phyloP scores from a whole-genome alignment of 2,329 filamentous ascomycete species.

The Monosporascus sp. region DNA sequence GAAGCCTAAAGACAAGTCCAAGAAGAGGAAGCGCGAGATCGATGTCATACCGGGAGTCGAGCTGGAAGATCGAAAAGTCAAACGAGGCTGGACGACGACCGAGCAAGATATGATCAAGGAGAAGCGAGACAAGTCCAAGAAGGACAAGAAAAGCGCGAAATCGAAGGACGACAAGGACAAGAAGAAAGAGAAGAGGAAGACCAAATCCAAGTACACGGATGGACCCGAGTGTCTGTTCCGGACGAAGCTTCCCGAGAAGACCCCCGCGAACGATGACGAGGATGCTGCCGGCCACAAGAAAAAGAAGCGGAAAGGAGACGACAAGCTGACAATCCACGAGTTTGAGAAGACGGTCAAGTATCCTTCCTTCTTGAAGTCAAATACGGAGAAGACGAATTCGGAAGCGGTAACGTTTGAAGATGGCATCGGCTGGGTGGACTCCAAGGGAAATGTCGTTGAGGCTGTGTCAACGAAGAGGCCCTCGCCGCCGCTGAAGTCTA shows the following conservation, averaged over 20 bases:
- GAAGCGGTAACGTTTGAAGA: constrained; percentile 67
- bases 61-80: constrained; percentile 73
- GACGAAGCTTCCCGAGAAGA: constrained; percentile 59
- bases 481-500: constrained; percentile 19
- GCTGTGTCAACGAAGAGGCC: constrained; percentile 36
- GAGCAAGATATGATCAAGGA: constrained; percentile 43
- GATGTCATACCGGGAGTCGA: constrained; percentile 61
- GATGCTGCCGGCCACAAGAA: constrained; percentile 45
- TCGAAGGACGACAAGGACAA: constrained; percentile 45
- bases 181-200: constrained; percentile 48
- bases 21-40: constrained; percentile 48
- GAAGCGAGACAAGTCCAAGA: constrained; percentile 39
- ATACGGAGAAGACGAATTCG: constrained; percentile 34
- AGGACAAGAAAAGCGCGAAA: constrained; percentile 31
- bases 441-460: constrained; percentile 71
- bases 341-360: constrained; percentile 82
- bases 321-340: constrained; percentile 74
- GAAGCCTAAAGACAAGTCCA: constrained; percentile 37
- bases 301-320: constrained; percentile 54
- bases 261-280: constrained; percentile 35
- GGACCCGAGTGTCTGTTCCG: constrained; percentile 81
- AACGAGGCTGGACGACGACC: constrained; percentile 82
- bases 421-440: constrained; percentile 84
- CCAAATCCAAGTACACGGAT: constrained; percentile 75
- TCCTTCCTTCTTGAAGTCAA: constrained; percentile 71